Conservation (phyloP, 768 basidiomycete genomes). For the Collybia sp. region DNA sequence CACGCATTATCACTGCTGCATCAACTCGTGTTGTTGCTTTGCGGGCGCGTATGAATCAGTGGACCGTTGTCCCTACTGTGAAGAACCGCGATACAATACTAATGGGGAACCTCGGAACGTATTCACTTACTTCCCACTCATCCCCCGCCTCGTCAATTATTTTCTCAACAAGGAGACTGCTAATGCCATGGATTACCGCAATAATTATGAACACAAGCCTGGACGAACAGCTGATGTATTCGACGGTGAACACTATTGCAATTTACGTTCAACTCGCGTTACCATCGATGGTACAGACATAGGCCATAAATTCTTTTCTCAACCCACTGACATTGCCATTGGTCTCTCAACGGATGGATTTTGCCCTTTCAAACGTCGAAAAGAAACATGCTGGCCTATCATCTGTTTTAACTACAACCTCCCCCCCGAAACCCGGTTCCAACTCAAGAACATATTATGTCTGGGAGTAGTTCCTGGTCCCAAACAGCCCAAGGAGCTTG, state of each 20-base stretch:
- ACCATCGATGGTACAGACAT: constrained; percentile 15
- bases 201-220: constrained; percentile 8
- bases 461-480: constrained; percentile 35
- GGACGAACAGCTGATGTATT: constrained; percentile 24
- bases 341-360: constrained; percentile 31
- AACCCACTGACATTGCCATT: constrained; percentile 29
- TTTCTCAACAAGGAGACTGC: constrained; percentile 4
- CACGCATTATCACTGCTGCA: constrained; percentile 22
- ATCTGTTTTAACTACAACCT: constrained; percentile 23
- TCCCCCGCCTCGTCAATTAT: constrained; percentile 10
- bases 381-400: constrained; percentile 26
- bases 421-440: constrained; percentile 18
- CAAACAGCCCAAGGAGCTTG: constrained; percentile 23
- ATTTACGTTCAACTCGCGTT: constrained; percentile 14
- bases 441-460: constrained; percentile 22
- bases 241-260: constrained; percentile 22
- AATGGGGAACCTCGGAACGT: not conserved
- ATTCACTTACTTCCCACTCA: constrained; percentile 21
- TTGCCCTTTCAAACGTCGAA: constrained; percentile 19
- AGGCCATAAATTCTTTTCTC: constrained; percentile 23
- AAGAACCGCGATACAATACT: not conserved
- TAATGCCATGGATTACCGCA: constrained; percentile 14
- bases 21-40: constrained; percentile 25
- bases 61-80: constrained; percentile 20
- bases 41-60: constrained; percentile 12